Conservation (phyloP, 805 yeast species). For the Candida lessepsii region DNA sequence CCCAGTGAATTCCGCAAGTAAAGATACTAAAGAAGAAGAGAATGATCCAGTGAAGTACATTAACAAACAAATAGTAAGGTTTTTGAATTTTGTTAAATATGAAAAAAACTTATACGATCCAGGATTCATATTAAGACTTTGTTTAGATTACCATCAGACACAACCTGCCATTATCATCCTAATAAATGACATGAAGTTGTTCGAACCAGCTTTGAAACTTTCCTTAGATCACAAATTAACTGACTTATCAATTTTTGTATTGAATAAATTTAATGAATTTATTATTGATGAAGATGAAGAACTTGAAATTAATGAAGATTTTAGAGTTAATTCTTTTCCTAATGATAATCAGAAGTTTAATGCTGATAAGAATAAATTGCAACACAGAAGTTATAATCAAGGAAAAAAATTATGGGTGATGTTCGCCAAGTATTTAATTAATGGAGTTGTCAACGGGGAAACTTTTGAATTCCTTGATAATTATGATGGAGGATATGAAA, state of each 20-base stretch:
- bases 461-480: slow-evolving; percentile 17
- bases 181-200: slow-evolving; percentile 59
- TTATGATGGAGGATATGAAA: slow-evolving; percentile 10
- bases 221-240: slow-evolving; percentile 63
- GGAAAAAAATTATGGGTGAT: slow-evolving; percentile 74
- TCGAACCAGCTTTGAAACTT: slow-evolving; percentile 76
- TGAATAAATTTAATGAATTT: slow-evolving; percentile 31
- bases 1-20: slow-evolving; percentile 13
- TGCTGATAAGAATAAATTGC: slow-evolving; percentile 30
- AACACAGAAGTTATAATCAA: slow-evolving; percentile 34
- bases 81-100: slow-evolving; percentile 25
- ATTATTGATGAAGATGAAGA: slow-evolving; percentile 13
- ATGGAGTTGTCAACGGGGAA: slow-evolving; percentile 25
- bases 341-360: slow-evolving; percentile 26
- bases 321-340: background rate
- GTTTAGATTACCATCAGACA: slow-evolving; percentile 56
- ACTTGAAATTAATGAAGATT: slow-evolving; percentile 6
- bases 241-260: slow-evolving; percentile 47
- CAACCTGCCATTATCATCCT: slow-evolving; percentile 74
- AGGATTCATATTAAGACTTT: slow-evolving; percentile 72
- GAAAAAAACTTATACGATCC: slow-evolving; percentile 50
- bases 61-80: slow-evolving; percentile 30
- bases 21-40: slow-evolving; percentile 1
- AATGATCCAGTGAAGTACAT: slow-evolving; percentile 11
- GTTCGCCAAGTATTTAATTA: slow-evolving; percentile 53